phyloP scores from a whole-genome alignment of 768 basidiomycete genomes.

The Amanita inopinata region DNA sequence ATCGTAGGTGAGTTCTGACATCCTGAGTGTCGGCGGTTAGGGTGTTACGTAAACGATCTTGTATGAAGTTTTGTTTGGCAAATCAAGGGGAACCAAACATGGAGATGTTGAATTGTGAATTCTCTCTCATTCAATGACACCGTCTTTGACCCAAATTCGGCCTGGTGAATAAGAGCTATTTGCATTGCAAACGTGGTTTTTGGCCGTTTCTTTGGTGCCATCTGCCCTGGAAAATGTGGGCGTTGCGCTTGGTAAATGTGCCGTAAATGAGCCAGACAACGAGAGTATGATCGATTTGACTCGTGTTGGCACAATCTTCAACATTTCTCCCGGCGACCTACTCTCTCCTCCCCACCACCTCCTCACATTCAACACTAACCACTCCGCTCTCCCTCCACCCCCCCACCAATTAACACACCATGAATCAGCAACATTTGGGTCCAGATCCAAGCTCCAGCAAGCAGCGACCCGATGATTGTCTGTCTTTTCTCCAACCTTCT shows the following conservation, averaged over 20 bases:
- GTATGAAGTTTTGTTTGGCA: not conserved
- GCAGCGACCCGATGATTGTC: slow-evolving; percentile 36
- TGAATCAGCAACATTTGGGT: slow-evolving; percentile 23
- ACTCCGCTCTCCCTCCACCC: slow-evolving; percentile 29
- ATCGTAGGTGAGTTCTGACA: slow-evolving; percentile 72
- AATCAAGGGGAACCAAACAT: not conserved
- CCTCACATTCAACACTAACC: slow-evolving; percentile 26
- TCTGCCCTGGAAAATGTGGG: too few relatives aligned
- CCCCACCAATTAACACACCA: slow-evolving; percentile 15
- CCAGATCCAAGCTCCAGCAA: slow-evolving; percentile 29
- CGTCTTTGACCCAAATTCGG: too few relatives aligned
- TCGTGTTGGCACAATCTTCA: too few relatives aligned
- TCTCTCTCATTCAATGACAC: slow-evolving; percentile 11
- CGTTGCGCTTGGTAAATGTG: too few relatives aligned
- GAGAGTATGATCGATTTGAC: too few relatives aligned
- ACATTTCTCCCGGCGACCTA: slow-evolving; percentile 10
- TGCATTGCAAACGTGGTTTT: too few relatives aligned
- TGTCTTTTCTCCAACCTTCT: slow-evolving; percentile 10
- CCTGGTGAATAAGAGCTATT: too few relatives aligned
- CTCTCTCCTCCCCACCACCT: slow-evolving; percentile 8
- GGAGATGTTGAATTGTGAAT: too few relatives aligned
- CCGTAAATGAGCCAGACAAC: too few relatives aligned
- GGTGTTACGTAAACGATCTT: slow-evolving; percentile 5
- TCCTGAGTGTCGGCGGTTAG: slow-evolving; percentile 23
- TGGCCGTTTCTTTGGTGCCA: too few relatives aligned